These are phyloP conservation scores for Fusarium sp. DNA, from an alignment of 2,329 filamentous ascomycete genomes.

Conservation along the genomic window DNA sequence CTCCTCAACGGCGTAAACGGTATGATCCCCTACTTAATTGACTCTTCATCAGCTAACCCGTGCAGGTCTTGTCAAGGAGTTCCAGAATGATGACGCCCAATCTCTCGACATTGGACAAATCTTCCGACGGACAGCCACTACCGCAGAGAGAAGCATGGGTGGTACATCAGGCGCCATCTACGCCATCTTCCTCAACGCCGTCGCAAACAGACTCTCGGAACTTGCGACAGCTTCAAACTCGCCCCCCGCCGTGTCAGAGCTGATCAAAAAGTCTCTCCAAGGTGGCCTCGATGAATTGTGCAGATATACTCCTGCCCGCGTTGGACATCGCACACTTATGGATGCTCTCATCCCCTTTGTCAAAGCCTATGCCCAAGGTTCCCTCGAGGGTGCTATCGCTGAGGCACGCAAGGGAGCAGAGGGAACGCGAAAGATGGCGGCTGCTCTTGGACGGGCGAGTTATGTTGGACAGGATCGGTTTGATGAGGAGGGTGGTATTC, in stretches of 20 bases:
- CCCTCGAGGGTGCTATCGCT: slow-evolving; percentile 51
- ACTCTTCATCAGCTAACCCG: background rate
- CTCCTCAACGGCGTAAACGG: slow-evolving; percentile 40
- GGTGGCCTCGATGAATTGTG: slow-evolving; percentile 36
- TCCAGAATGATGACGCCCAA: slow-evolving; percentile 23
- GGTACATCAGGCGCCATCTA: slow-evolving; percentile 82
- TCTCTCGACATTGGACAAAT: slow-evolving; percentile 36
- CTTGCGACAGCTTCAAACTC: background rate
- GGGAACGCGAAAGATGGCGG: slow-evolving; percentile 78
- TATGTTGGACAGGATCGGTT: slow-evolving; percentile 78
- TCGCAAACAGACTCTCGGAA: slow-evolving; percentile 56
- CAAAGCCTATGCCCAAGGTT: slow-evolving; percentile 61
- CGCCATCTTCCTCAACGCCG: slow-evolving; percentile 80
- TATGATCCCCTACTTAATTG: background rate
- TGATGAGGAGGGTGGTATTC: slow-evolving; percentile 56
- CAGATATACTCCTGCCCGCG: slow-evolving; percentile 75
- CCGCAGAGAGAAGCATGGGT: slow-evolving; percentile 73
- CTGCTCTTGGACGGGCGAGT: slow-evolving; percentile 77
- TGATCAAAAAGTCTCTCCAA: slow-evolving; percentile 28
- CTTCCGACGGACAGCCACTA: slow-evolving; percentile 35
- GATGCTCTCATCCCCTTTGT: slow-evolving; percentile 79
- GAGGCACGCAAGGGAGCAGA: slow-evolving; percentile 59
- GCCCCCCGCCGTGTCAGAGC: background rate
- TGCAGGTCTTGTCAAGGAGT: slow-evolving; percentile 38
- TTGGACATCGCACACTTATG: slow-evolving; percentile 77